Evolutionary conservation across 352 stramenopile species (phyloP).

Genomic region (Phytophthora sp.): DNA sequence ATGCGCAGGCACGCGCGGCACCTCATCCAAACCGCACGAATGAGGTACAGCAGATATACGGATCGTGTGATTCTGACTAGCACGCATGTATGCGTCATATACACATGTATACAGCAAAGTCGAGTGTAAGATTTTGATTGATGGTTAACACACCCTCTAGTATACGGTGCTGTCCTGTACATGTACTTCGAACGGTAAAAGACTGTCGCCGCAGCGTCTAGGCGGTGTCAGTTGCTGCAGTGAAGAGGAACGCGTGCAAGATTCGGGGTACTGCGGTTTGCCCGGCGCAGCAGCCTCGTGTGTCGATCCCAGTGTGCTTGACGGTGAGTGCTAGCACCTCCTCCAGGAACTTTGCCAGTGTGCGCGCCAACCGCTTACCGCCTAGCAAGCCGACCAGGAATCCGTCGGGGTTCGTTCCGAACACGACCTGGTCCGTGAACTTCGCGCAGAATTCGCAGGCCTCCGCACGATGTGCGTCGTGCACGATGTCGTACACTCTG

Average conservation of each 20-base stretch:
- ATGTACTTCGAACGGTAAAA: no score
- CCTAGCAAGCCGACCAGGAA: constrained; percentile 25
- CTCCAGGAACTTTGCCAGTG: constrained; percentile 21
- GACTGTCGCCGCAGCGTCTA: constrained; percentile 4
- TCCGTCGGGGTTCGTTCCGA: constrained; percentile 33
- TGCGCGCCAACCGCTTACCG: constrained; percentile 20
- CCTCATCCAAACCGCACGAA: constrained; percentile 20
- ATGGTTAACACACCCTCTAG: no score
- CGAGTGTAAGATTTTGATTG: no score
- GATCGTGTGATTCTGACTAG: constrained; percentile 10
- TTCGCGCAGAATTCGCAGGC: constrained; percentile 34
- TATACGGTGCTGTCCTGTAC: no score
- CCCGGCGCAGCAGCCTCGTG: constrained; percentile 23
- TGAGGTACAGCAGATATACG: constrained; percentile 25
- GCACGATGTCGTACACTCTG: constrained; percentile 26
- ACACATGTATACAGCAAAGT: constrained; percentile 24
- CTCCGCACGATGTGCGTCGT: constrained; percentile 19
- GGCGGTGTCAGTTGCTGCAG: neutral
- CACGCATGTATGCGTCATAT: no score
- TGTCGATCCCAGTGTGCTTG: constrained; percentile 12
- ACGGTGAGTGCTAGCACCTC: constrained; percentile 19
- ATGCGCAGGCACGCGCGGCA: constrained; percentile 19
- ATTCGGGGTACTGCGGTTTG: constrained; percentile 33
- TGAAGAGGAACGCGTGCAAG: constrained; percentile 40
- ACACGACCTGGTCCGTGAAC: constrained; percentile 35